Evolutionary conservation across 805 yeast genomes (phyloP).

Genomic region (Saturnispora halmiae): DNA sequence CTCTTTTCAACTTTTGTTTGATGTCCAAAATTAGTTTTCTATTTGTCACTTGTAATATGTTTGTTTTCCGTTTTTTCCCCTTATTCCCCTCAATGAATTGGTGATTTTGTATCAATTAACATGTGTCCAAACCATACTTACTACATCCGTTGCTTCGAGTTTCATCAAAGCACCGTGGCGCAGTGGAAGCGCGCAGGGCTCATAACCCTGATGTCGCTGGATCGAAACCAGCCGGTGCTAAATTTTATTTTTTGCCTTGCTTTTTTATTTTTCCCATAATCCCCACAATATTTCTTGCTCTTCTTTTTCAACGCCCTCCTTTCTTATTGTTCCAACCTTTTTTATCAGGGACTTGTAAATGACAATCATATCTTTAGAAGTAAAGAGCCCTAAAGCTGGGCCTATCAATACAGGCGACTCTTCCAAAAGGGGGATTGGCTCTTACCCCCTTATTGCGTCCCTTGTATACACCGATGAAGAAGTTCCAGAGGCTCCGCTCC

Average conservation of each 20-base stretch:
- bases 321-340: not conserved
- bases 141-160: not conserved
- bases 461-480: not conserved
- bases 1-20: no score
- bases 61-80: not conserved
- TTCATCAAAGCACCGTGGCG: conserved; percentile 19
- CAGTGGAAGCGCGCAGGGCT: conserved; percentile 57
- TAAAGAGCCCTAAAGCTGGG: not conserved
- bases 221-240: conserved; percentile 57
- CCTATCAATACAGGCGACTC: not conserved
- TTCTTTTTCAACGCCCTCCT: not conserved
- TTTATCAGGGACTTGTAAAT: not conserved
- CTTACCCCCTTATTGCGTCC: not conserved
- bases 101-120: no score
- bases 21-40: no score
- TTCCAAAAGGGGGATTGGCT: not conserved
- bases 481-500: not conserved
- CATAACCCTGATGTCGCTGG: conserved; percentile 98
- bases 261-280: not conserved
- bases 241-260: not conserved
- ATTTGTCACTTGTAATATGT: no score
- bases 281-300: not conserved
- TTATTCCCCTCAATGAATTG: not conserved
- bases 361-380: not conserved
- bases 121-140: no score